Evolutionary conservation across 1,284 basidiomycete genomes (phyloP), one percentile per base, ranked within the genome.

Genomic region (Puccinia triticina): DNA sequence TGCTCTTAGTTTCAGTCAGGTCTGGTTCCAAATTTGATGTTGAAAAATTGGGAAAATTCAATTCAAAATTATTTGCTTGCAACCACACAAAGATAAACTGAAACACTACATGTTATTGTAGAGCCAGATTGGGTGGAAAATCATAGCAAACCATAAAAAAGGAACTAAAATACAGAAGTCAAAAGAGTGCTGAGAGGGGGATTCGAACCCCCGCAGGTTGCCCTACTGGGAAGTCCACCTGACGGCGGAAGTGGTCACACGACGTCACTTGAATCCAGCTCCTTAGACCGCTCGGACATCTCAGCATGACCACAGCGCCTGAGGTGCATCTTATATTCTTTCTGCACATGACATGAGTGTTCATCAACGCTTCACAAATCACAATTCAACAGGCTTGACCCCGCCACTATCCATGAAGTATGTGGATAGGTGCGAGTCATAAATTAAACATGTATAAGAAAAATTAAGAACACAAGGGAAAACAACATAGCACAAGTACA

Each of bases 271-370:
- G 77, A 79, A 79, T 79, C 77, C 77, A 79, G 77, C 77, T 79
- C 77, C 77, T 79, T 72, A 79, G 77, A 79, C 77, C 78, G 78
- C 78, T 81, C 79, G 79, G 79, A 82, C 79, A 82, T 82, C 79
- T 82, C 79, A 82, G 79, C 79, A 29, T 61, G 64, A 48, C 46
- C 2, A 1, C 4, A 10, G 40, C 11, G 37, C 66, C 40, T 53
- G 50, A 12, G 23, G 50, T 53, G 23, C 50, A 53, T 53, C 12
- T 23, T 53, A 23, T 23, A 53, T 12, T 53, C 50, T 53, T 53
- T n/a, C n/a, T n/a, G n/a, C n/a, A n/a, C n/a, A n/a, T n/a, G n/a
- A n/a, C 50, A 53, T 53, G 23, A 14, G 50, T 53, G 50, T 53
- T 14, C 50, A 23, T 23, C 50, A 53, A 29, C 55, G 55, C 16